Percentiles rank a stretch among this genome's conserved stretches.
Evolutionary conservation across 441 rosid genomes (phyloP).

Genomic region (Cnidoscolus chayamansa): DNA sequence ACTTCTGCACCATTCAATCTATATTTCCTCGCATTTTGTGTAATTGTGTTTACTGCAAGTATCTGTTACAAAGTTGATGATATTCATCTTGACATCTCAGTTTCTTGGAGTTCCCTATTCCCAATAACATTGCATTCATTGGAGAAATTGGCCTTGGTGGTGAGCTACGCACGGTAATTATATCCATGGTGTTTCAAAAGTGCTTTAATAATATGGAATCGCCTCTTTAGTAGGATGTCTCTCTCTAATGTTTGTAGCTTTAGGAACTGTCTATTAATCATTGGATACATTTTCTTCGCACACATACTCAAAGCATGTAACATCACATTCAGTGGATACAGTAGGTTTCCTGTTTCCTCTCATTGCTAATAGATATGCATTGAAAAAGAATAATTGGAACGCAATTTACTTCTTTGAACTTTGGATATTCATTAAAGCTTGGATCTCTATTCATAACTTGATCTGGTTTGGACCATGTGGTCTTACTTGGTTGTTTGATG

Average conservation of each 20-base stretch:
- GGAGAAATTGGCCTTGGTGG: slow-evolving; percentile 89
- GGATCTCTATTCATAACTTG: background rate
- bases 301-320: too few species aligned
- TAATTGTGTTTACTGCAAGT: background rate
- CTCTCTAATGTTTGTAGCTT: background rate
- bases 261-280: background rate
- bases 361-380: background rate
- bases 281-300: background rate
- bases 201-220: background rate
- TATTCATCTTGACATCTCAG: slow-evolving; percentile 34
- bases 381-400: background rate
- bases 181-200: background rate
- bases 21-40: background rate
- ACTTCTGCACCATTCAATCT: background rate
- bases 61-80: background rate
- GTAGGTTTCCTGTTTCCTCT: background rate
- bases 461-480: too few species aligned
- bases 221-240: background rate
- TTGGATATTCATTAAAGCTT: background rate
- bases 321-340: too few species aligned
- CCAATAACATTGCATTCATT: slow-evolving; percentile 67
- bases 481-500: too few species aligned
- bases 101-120: slow-evolving; percentile 89
- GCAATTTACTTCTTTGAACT: background rate
- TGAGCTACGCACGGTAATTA: slow-evolving; percentile 68